Percentiles rank a stretch among this genome's conserved stretches.
phyloP scores from a whole-genome alignment of 176 grass and related monocot genomes.

The Phyllostachys edulis region DNA sequence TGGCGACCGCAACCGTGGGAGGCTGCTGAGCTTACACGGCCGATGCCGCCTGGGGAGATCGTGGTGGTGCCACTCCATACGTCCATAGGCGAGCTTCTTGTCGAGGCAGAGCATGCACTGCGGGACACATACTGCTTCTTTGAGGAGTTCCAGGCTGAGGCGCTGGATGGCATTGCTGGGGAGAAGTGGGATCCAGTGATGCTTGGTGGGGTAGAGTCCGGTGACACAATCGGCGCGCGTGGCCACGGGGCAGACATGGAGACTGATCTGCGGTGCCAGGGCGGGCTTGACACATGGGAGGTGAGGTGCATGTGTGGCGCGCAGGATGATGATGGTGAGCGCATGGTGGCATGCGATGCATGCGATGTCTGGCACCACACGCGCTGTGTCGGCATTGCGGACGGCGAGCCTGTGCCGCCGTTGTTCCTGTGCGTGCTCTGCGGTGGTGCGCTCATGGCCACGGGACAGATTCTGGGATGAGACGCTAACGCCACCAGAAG shows the following conservation, averaged over 20 bases:
- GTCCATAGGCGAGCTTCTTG: conserved; percentile 77
- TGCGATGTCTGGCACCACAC: conserved; percentile 84
- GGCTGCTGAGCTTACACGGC: conserved; percentile 50
- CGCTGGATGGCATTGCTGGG: conserved; percentile 62
- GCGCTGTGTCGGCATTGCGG: conserved; percentile 61
- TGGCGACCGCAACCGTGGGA: conserved; percentile 70
- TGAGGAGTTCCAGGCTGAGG: conserved; percentile 57
- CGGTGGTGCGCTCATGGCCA: conserved; percentile 40
- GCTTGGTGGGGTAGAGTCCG: conserved; percentile 84
- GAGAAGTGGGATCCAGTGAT: conserved; percentile 90
- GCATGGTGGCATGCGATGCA: conserved; percentile 76
- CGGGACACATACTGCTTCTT: conserved; percentile 79
- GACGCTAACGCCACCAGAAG: conserved; percentile 31
- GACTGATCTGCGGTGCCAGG: conserved; percentile 55
- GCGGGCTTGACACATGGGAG: conserved; percentile 48
- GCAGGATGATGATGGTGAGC: conserved; percentile 82
- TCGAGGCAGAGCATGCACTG: conserved; percentile 59
- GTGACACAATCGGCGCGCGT: conserved; percentile 49
- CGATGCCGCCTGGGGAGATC: conserved; percentile 59
- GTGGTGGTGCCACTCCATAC: conserved; percentile 77
- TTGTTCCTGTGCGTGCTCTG: conserved; percentile 79
- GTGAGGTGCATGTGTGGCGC: conserved; percentile 68
- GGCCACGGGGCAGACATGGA: conserved; percentile 64
- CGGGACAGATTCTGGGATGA: conserved; percentile 43
- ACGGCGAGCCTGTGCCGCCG: conserved; percentile 49